Evolutionary conservation across 805 yeast species (phyloP).

Genomic region (Kregervanrija pseudodelftensis): DNA sequence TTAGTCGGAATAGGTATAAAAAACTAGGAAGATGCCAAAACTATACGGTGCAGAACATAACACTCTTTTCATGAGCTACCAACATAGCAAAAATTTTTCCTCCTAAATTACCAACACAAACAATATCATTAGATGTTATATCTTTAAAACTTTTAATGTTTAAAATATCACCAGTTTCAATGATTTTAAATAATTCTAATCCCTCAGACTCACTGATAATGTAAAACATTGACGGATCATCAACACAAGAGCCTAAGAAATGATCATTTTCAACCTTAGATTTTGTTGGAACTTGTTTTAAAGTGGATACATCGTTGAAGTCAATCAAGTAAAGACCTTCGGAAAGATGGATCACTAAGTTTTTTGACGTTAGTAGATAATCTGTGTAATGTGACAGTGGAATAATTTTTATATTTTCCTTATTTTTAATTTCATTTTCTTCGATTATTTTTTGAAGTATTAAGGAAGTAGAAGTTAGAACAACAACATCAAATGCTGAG

Average conservation of each 20-base stretch:
- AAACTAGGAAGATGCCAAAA: background rate
- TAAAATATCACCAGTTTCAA: conserved; percentile 15
- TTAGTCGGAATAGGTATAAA: too few relatives aligned
- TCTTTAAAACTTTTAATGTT: conserved; percentile 10
- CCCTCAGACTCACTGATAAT: conserved; percentile 4
- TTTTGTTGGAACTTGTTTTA: conserved; percentile 14
- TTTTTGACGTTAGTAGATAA: conserved; percentile 15
- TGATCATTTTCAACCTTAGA: background rate
- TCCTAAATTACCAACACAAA: conserved; percentile 18
- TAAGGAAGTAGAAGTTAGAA: conserved; percentile 18
- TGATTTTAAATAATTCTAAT: conserved; percentile 13
- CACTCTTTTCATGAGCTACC: conserved; percentile 12
- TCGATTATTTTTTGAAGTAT: conserved; percentile 12
- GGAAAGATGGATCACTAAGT: conserved; percentile 13
- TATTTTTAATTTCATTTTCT: background rate
- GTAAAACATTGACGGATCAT: conserved; percentile 17
- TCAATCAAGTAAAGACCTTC: conserved; percentile 16
- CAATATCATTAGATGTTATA: conserved; percentile 6
- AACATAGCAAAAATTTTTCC: conserved; percentile 7
- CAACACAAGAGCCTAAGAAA: conserved; percentile 12
- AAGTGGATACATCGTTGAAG: conserved; percentile 12
- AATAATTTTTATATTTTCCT: conserved; percentile 8
- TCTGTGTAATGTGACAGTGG: conserved; percentile 14
- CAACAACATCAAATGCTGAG: conserved; percentile 14
- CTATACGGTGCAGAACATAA: conserved; percentile 9